These are phyloP conservation scores for Rhizopogon vulgaris DNA, from an alignment of 768 basidiomycete species.

Conservation along the genomic window DNA sequence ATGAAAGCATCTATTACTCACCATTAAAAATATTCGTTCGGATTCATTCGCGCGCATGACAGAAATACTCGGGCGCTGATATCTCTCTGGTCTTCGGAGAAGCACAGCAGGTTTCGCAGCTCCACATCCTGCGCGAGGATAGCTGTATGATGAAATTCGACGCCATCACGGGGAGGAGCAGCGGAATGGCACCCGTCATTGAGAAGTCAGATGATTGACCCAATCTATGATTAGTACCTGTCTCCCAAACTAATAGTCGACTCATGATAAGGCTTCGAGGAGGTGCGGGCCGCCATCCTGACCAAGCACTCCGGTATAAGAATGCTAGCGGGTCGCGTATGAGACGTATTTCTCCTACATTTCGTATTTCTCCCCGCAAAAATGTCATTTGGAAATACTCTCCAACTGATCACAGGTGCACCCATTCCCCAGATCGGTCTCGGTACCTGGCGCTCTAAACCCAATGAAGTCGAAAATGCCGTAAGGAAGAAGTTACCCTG, in stretches of 20 bases:
- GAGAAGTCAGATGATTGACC: background rate
- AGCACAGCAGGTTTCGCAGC: too few relatives aligned
- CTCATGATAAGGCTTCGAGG: background rate
- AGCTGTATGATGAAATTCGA: too few relatives aligned
- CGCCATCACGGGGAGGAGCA: too few relatives aligned
- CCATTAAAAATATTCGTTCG: too few relatives aligned
- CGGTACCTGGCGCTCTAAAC: slow-evolving; percentile 77
- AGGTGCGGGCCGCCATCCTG: background rate
- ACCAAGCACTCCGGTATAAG: slow-evolving; percentile 1
- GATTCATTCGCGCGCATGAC: too few relatives aligned
- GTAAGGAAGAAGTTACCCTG: slow-evolving; percentile 32
- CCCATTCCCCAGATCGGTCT: slow-evolving; percentile 72
- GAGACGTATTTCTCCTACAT: too few relatives aligned
- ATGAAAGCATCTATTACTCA: too few relatives aligned
- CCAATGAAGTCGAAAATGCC: slow-evolving; percentile 68
- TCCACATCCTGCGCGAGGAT: too few relatives aligned
- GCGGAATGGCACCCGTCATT: too few relatives aligned
- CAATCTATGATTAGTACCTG: background rate
- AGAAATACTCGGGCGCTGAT: too few relatives aligned
- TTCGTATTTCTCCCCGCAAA: background rate
- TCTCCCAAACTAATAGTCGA: background rate
- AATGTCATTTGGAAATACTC: slow-evolving; percentile 37
- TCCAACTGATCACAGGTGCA: slow-evolving; percentile 42
- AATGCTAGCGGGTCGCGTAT: background rate
- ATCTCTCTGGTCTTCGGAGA: too few relatives aligned